Conservation (phyloP, 768 basidiomycete species). For the Tylopilus rubrobrunneus region DNA sequence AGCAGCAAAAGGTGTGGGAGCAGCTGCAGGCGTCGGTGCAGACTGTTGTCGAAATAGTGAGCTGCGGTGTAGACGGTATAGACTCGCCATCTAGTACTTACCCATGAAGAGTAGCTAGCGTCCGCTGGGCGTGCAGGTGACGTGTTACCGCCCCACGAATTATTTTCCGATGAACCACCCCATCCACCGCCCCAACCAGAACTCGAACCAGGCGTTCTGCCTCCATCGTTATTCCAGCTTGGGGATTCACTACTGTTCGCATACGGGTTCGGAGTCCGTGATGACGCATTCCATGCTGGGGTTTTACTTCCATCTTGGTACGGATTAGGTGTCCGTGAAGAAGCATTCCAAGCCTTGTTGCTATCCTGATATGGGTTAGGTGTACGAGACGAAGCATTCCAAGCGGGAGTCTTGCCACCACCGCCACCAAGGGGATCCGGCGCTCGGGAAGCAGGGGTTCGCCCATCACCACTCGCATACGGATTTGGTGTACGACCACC, state of each 20-base stretch:
- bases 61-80: slow-evolving; percentile 7
- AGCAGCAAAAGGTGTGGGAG: slow-evolving; percentile 37
- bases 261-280: slow-evolving; percentile 55
- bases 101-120: slow-evolving; percentile 29
- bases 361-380: slow-evolving; percentile 51
- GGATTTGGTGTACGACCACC: slow-evolving; percentile 64
- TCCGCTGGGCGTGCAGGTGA: slow-evolving; percentile 33
- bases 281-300: slow-evolving; percentile 20
- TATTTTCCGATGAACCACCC: slow-evolving; percentile 21
- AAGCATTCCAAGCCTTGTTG: slow-evolving; percentile 46
- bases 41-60: slow-evolving; percentile 18
- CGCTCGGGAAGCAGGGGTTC: slow-evolving; percentile 61
- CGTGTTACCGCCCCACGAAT: slow-evolving; percentile 29
- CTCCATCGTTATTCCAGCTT: slow-evolving; percentile 33
- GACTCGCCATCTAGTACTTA: slow-evolving; percentile 25
- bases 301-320: slow-evolving; percentile 29
- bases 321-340: slow-evolving; percentile 54
- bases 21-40: slow-evolving; percentile 38
- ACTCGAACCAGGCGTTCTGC: slow-evolving; percentile 49
- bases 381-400: slow-evolving; percentile 47
- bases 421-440: slow-evolving; percentile 63
- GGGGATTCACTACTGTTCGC: slow-evolving; percentile 19
- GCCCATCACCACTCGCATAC: slow-evolving; percentile 53
- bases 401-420: slow-evolving; percentile 66
- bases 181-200: slow-evolving; percentile 31